phyloP scores from a whole-genome alignment of 2,329 filamentous ascomycete species.

The Beauveria rudraprayagi region DNA sequence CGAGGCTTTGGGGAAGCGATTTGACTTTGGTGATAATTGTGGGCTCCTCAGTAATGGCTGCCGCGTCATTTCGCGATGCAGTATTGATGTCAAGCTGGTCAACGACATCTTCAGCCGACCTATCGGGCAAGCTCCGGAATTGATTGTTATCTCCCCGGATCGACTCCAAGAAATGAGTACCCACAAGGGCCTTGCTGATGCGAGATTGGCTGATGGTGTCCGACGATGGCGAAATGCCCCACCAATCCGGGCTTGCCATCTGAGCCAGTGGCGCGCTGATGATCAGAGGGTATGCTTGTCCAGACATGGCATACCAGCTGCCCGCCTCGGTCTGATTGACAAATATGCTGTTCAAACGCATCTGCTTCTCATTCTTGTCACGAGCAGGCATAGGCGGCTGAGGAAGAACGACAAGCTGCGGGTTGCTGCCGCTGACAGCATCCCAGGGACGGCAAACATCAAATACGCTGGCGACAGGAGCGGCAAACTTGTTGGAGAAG shows the following conservation, averaged over 20 bases:
- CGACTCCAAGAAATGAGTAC: constrained; percentile 58
- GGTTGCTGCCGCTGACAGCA: constrained; percentile 53
- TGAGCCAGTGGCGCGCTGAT: constrained; percentile 52
- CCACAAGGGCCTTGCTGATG: constrained; percentile 55
- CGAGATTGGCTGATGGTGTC: constrained; percentile 36
- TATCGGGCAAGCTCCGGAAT: constrained; percentile 29
- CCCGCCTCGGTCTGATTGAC: constrained; percentile 81
- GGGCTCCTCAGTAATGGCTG: constrained; percentile 26
- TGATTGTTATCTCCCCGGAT: constrained; percentile 24
- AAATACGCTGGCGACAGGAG: constrained; percentile 80
- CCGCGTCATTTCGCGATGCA: constrained; percentile 10
- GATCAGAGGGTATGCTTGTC: constrained; percentile 75
- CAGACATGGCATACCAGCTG: constrained; percentile 91
- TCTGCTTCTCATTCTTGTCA: constrained; percentile 40
- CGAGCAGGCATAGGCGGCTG: constrained; percentile 64
- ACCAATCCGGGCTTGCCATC: constrained; percentile 38
- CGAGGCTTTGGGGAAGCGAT: constrained; percentile 41
- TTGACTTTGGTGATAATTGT: constrained; percentile 43
- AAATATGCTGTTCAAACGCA: constrained; percentile 62
- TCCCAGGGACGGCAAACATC: constrained; percentile 72
- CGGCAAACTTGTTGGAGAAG: constrained; percentile 62
- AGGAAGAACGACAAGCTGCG: constrained; percentile 74
- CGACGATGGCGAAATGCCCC: constrained; percentile 29
- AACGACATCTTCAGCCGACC: constrained; percentile 21
- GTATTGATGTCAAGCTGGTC: constrained; percentile 24